Evolutionary conservation across 139 green algal species (phyloP).

Genomic region (Chlamydomonas urium): DNA sequence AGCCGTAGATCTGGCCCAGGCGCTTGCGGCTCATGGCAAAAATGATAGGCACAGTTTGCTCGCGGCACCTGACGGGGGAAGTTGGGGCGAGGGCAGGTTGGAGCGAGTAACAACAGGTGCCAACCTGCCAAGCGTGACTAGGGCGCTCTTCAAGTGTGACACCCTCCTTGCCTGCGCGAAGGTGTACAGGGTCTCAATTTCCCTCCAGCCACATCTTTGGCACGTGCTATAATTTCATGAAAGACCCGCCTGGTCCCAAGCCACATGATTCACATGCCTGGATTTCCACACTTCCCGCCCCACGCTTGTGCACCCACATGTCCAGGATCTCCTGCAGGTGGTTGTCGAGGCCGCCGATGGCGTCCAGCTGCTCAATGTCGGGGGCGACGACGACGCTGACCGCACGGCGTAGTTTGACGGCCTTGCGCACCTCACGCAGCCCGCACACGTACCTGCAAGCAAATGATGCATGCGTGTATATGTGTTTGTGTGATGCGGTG

Average conservation of each 20-base stretch:
- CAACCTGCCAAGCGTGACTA: too few relatives aligned
- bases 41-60: constrained; percentile 43
- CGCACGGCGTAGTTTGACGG: constrained; percentile 42
- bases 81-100: neutral
- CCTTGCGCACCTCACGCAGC: constrained; percentile 72
- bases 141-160: too few relatives aligned
- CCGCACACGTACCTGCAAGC: constrained; percentile 55
- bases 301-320: constrained; percentile 36
- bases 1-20: constrained; percentile 76
- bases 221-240: too few relatives aligned
- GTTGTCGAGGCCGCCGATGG: constrained; percentile 54
- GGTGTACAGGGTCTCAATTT: too few relatives aligned
- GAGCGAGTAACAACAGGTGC: too few relatives aligned
- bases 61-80: constrained; percentile 22
- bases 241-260: too few relatives aligned
- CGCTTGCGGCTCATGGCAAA: constrained; percentile 77
- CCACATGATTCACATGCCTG: too few relatives aligned
- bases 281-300: too few relatives aligned
- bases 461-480: too few relatives aligned
- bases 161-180: too few relatives aligned
- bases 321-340: constrained; percentile 57
- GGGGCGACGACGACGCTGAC: constrained; percentile 64
- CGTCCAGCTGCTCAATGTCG: constrained; percentile 64
- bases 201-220: too few relatives aligned
- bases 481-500: too few relatives aligned